Evolutionary conservation across 352 stramenopile genomes (phyloP).

Genomic region (Globisporangium acanthophoron): DNA sequence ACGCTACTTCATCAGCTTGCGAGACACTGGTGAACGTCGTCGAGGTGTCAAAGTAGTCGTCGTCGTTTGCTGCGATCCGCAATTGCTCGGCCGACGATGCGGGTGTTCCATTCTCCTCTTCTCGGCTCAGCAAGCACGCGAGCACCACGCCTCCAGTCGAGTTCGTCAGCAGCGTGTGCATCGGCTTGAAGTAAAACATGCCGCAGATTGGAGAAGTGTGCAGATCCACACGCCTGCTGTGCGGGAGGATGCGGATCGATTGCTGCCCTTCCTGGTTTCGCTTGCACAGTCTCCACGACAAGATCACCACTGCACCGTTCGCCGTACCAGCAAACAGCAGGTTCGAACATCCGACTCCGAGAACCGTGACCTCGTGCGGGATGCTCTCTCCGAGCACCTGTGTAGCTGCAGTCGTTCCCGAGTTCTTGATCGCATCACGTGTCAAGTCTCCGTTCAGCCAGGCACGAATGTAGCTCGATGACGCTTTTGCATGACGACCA

Average conservation of each 20-base stretch:
- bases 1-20: conserved; percentile 48
- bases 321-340: conserved; percentile 43
- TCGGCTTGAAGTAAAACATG: conserved; percentile 28
- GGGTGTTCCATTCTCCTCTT: conserved; percentile 1
- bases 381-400: conserved; percentile 16
- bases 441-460: conserved; percentile 52
- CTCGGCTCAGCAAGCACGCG: conserved; percentile 18
- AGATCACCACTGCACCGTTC: conserved; percentile 32
- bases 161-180: conserved; percentile 34
- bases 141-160: conserved; percentile 35
- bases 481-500: conserved; percentile 1
- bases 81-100: conserved; percentile 2
- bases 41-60: conserved; percentile 10
- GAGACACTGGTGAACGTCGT: conserved; percentile 25
- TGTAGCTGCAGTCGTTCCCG: not conserved
- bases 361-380: conserved; percentile 30
- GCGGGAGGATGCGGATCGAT: conserved; percentile 22
- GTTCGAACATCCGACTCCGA: conserved; percentile 33
- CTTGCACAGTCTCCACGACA: conserved; percentile 40
- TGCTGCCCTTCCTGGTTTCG: conserved; percentile 16
- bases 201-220: conserved; percentile 40
- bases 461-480: conserved; percentile 26
- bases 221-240: conserved; percentile 35
- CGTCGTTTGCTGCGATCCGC: conserved; percentile 1
- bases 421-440: conserved; percentile 27